These are phyloP conservation scores for Fusarium fracticaudum DNA, from an alignment of 2,329 filamentous ascomycete species.

Conservation along the genomic window DNA sequence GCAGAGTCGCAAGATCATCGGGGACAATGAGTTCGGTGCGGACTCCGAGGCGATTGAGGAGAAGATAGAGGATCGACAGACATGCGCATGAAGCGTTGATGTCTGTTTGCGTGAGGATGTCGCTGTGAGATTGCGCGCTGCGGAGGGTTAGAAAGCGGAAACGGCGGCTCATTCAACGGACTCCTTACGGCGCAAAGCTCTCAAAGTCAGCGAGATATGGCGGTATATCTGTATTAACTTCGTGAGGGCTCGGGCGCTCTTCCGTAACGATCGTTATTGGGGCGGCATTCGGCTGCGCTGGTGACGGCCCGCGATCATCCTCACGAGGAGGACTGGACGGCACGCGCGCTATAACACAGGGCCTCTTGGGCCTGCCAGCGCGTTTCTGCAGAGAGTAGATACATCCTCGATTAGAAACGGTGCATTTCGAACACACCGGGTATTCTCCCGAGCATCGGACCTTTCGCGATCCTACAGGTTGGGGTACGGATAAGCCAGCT, in stretches of 20 bases:
- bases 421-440: not conserved
- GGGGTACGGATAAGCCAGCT: not conserved
- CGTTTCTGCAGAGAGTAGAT: not conserved
- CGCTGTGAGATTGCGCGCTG: not conserved
- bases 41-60: not conserved
- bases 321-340: not conserved
- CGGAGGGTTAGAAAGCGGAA: not conserved
- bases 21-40: not conserved
- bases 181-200: not conserved
- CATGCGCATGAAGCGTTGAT: slow-evolving; percentile 8
- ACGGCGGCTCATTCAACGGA: too few relatives aligned
- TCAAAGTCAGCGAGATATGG: not conserved
- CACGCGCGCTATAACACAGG: not conserved
- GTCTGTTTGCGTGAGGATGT: not conserved
- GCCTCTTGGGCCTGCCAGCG: not conserved
- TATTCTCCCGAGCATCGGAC: slow-evolving; percentile 4
- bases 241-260: not conserved
- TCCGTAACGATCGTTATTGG: not conserved
- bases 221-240: not conserved
- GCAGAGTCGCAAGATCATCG: not conserved
- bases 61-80: not conserved
- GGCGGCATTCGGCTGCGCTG: not conserved
- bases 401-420: not conserved
- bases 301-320: not conserved
- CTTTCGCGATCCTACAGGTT: not conserved